Base-by-base conservation (phyloP, 1,284 basidiomycete species). In the Naganishia sp. region DNA sequence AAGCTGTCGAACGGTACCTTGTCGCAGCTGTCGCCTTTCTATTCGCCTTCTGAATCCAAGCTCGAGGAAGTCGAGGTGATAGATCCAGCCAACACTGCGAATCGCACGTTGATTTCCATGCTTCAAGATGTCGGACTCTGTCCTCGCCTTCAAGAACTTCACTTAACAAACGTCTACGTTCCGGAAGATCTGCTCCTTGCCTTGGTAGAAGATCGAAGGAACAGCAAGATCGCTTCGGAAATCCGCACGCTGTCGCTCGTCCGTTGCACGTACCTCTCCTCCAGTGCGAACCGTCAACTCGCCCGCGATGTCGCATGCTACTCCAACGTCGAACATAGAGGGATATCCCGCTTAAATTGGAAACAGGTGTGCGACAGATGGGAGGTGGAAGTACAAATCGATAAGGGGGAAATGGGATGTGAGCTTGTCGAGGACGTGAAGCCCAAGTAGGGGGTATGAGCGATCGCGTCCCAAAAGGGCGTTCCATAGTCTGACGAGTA, bases 221-320 rank as follows among this genome's bases (percentile, higher is more conserved):
- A 21, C 15, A 21, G 53, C 31, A 6, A 42, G 11, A 0, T 39
- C 21, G 53, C 42, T 2, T 36, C 53, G n/a, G 33, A 31, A 55
- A 43, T 55, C 36, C 33, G 10, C 7, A 42, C 53, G 53, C 53
- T 55, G 7, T 42, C 53, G 33, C n/a, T 55, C 11, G 39, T 16
- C 6, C 53, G 42, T 42, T 55, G 53, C 53, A 55, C 53, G 33
- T 55, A 55, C 53, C 36, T 55, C 53, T 55, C 53, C 33, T 39
- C 33, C 7, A 39, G 18, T 33, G 36, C 33, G 13, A 55, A 55
- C 23, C 33, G 31, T 16, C 36, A 23, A n/a, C 36, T 55, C 33
- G 33, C 9, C 23, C 13, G 11, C 15, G 18, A 55, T n/a, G 3
- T 55, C 31, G 18, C 33, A 16, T 21, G 21, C 6, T 55, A 55